These are phyloP conservation scores for Aspergillus ruber DNA, from an alignment of 2,329 filamentous ascomycete genomes.

Conservation along the genomic window DNA sequence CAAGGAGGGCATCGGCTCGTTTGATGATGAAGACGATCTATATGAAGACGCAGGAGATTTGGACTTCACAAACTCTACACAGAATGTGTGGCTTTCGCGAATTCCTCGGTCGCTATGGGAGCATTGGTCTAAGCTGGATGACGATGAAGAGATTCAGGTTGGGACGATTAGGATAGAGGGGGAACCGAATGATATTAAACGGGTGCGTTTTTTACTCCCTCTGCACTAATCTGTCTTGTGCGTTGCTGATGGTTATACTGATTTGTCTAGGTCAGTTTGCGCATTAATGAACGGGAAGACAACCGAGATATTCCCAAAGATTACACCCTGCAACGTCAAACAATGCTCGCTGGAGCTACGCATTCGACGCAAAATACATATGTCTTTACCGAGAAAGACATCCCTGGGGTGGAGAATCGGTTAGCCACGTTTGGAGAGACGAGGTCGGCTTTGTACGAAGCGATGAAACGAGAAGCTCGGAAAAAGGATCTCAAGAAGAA, in stretches of 20 bases:
- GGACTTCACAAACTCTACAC: conserved; percentile 47
- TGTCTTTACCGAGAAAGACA: conserved; percentile 88
- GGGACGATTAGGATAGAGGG: conserved; percentile 62
- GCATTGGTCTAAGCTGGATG: conserved; percentile 67
- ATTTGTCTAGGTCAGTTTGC: conserved; percentile 57
- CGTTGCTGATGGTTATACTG: neutral
- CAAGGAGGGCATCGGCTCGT: conserved; percentile 28
- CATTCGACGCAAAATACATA: conserved; percentile 69
- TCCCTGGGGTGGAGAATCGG: conserved; percentile 63
- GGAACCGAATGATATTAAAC: conserved; percentile 48
- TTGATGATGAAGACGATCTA: conserved; percentile 57
- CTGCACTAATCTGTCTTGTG: neutral
- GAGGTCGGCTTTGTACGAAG: conserved; percentile 42
- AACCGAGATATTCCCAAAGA: conserved; percentile 78
- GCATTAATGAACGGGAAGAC: conserved; percentile 60
- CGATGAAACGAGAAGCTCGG: conserved; percentile 39
- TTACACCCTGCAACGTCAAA: conserved; percentile 71
- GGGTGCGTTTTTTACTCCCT: conserved; percentile 25
- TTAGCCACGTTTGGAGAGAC: conserved; percentile 37
- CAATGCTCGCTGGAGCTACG: conserved; percentile 40
- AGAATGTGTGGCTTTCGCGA: conserved; percentile 63
- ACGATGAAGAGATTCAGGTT: conserved; percentile 74
- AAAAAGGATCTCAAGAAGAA: conserved; percentile 47
- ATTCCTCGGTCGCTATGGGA: conserved; percentile 77
- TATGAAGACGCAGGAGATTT: conserved; percentile 63